These are phyloP conservation scores for Colletotrichum eremochloae DNA, from an alignment of 2,329 filamentous ascomycete species.

Conservation along the genomic window DNA sequence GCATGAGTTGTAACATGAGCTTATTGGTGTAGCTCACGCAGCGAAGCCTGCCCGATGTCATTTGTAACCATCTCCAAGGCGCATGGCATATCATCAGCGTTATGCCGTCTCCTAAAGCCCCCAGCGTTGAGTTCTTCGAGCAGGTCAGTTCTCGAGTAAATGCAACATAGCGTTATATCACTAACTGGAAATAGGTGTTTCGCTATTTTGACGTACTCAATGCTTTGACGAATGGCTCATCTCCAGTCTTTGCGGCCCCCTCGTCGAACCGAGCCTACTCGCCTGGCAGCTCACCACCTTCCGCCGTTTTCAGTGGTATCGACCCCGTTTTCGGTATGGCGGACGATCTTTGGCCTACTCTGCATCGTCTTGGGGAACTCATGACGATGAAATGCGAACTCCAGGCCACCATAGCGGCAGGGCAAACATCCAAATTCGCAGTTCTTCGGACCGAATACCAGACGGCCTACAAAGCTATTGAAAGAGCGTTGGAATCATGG, in stretches of 20 bases:
- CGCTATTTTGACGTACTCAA: conserved; percentile 41
- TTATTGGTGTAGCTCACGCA: conserved; percentile 34
- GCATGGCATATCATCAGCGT: conserved; percentile 36
- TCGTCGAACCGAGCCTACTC: conserved; percentile 24
- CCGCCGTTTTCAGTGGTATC: background rate
- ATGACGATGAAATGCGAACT: conserved; percentile 32
- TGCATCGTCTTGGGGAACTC: conserved; percentile 36
- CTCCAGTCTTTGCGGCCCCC: conserved; percentile 30
- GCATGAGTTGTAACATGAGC: background rate
- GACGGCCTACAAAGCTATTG: conserved; percentile 31
- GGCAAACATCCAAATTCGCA: conserved; percentile 29
- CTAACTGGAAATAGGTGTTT: conserved; percentile 33
- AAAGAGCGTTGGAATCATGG: conserved; percentile 35
- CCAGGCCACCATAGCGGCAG: conserved; percentile 20
- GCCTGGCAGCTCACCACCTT: conserved; percentile 16
- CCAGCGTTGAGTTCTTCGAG: conserved; percentile 37
- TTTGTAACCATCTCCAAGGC: conserved; percentile 30
- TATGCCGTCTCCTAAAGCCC: conserved; percentile 18
- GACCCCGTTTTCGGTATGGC: conserved; percentile 35
- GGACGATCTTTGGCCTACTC: conserved; percentile 38
- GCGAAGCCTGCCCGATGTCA: conserved; percentile 23
- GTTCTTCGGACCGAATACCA: conserved; percentile 37
- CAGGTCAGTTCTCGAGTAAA: conserved; percentile 13
- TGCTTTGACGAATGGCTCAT: conserved; percentile 28
- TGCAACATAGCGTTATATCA: background rate